Evolutionary conservation across 805 yeast genomes (phyloP), one percentile per base, ranked within the genome.

Genomic region (Zygotorulaspora florentina): DNA sequence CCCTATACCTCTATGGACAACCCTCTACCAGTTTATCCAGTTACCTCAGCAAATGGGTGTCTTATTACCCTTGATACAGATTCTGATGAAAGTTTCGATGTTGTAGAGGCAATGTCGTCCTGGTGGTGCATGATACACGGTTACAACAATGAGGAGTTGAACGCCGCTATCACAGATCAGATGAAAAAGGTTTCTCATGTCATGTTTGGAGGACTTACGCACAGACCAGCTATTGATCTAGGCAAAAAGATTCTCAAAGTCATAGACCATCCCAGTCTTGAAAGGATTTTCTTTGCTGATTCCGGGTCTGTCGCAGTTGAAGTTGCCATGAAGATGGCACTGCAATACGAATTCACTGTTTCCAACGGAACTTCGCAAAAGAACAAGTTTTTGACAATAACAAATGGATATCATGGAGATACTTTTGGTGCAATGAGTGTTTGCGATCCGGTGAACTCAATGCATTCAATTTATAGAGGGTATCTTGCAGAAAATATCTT

Each of bases 361-460:
- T 15, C 26, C 11, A 16, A 43, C 16, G 50, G 46, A 35, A 46
- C 55, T 27, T 45, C 62, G 23, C 61, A 63, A 27, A 57, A 57
- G 43, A 63, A 23, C 18, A 57, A 50, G 45, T 55, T 69, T 36
- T 43, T 69, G 47, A 67, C 70, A 46, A 61, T 65, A 17, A 56
- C 56, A 3, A 57, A 56, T 37, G 70, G 70, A 26, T 70, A 67
- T 47, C 73, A 69, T 43, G 74, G 74, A 10, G 66, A 70, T 46
- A 64, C 70, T 1, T 53, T 67, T 33, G 72, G 71, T 26, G 72
- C 68, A 13, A 67, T 68, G 58, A 66, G 71, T 12, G 70, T 66
- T 5, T 67, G 70, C 48, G 65, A 60, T 29, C 56, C 61, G 2
- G 61, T 66, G 1, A 61, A 60, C 31, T 62, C 62, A 8, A 66